These are phyloP conservation scores for Phialocephala sp. DNA, from an alignment of 2,329 filamentous ascomycete species.

Conservation along the genomic window DNA sequence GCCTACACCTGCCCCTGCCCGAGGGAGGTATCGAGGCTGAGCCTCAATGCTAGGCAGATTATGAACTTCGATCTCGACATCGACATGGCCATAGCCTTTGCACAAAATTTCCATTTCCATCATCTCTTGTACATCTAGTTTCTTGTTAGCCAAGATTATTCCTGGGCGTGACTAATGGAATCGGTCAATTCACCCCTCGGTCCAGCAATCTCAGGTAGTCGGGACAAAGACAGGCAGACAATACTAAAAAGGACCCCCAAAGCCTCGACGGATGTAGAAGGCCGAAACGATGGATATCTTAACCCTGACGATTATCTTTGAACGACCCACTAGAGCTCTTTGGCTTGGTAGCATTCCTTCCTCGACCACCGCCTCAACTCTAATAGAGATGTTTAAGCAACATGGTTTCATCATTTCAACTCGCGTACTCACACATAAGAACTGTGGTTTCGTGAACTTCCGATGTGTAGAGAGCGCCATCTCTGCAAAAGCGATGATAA, in stretches of 20 bases:
- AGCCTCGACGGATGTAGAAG: no score
- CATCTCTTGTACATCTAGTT: not conserved
- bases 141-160: no score
- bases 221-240: no score
- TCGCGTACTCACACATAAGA: constrained; percentile 95
- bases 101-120: not conserved
- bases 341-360: constrained; percentile 98
- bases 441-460: constrained; percentile 98
- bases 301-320: constrained; percentile 81
- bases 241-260: no score
- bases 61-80: not conserved
- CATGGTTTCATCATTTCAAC: constrained; percentile 91
- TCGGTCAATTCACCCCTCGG: no score
- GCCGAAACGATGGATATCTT: constrained; percentile 68
- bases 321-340: constrained; percentile 88
- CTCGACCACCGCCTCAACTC: constrained; percentile 92
- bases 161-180: not conserved
- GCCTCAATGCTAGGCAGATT: not conserved
- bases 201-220: no score
- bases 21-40: not conserved
- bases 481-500: constrained; percentile 84
- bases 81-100: not conserved
- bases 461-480: constrained; percentile 90
- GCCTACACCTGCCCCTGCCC: not conserved
- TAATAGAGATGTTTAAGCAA: constrained; percentile 94